Conservation (phyloP, 305 asterid species). For the Solanum aculeatissimum region DNA sequence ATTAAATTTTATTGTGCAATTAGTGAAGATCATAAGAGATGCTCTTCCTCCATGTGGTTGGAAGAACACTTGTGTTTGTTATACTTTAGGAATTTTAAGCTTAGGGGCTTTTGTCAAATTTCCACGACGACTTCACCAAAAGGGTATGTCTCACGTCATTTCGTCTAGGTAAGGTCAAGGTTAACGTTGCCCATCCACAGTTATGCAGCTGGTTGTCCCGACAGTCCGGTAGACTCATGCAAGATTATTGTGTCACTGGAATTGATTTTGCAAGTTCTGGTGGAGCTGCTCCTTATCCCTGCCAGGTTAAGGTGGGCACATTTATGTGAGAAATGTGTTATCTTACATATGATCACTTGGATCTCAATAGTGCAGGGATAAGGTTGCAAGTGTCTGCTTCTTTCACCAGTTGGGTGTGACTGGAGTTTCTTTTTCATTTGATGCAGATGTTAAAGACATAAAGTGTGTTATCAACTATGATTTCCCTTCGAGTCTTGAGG, state of each 20-base stretch:
- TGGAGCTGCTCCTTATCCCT: slow-evolving; percentile 94
- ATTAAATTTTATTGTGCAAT: background rate
- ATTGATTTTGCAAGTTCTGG: slow-evolving; percentile 39
- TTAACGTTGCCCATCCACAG: slow-evolving; percentile 84
- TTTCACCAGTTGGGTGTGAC: background rate
- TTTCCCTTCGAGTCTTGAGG: slow-evolving; percentile 87
- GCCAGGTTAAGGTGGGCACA: slow-evolving; percentile 95
- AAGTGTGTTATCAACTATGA: slow-evolving; percentile 85
- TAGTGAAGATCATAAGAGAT: background rate
- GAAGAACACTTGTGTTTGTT: background rate
- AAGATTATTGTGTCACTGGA: slow-evolving; percentile 39
- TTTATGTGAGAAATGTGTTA: slow-evolving; percentile 48
- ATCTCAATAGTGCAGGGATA: slow-evolving; percentile 85
- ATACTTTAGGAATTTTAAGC: background rate
- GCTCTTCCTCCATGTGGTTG: background rate
- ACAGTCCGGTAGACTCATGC: slow-evolving; percentile 94
- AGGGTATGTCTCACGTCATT: slow-evolving; percentile 21
- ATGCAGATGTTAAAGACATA: slow-evolving; percentile 92
- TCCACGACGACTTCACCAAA: background rate
- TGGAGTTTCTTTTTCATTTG: background rate
- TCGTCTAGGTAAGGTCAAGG: slow-evolving; percentile 37
- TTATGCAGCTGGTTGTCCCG: slow-evolving; percentile 60
- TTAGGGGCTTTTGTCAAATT: background rate
- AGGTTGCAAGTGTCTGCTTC: slow-evolving; percentile 42
- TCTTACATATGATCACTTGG: slow-evolving; percentile 44